Percentiles rank a stretch among this genome's conserved stretches.
These are phyloP conservation scores for Ascomycota sp. DNA, from an alignment of 2,329 filamentous ascomycete species.

Conservation along the genomic window DNA sequence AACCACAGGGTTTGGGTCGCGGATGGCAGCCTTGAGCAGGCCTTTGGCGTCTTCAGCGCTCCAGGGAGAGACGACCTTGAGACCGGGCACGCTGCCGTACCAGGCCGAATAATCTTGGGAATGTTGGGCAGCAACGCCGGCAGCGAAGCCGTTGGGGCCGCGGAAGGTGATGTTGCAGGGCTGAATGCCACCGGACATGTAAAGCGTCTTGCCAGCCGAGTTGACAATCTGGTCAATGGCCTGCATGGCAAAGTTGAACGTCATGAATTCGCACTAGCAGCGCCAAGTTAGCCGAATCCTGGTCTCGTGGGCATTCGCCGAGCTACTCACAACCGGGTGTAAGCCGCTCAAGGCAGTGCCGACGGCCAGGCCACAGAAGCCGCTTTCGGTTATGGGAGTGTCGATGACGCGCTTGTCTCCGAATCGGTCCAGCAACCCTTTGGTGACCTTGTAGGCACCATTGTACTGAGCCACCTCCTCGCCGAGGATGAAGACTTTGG, in stretches of 20 bases:
- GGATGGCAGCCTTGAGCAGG: constrained; percentile 88
- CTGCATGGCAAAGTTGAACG: constrained; percentile 99
- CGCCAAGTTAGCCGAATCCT: too few species aligned
- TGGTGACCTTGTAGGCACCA: constrained; percentile 98
- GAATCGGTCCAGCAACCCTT: constrained; percentile 89
- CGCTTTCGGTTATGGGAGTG: constrained; percentile 92
- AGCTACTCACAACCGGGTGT: constrained; percentile 60
- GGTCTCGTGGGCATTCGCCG: neutral
- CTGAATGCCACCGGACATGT: constrained; percentile 99
- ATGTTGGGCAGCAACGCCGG: constrained; percentile 91
- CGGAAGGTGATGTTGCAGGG: constrained; percentile 99
- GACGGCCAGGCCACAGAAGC: constrained; percentile 81
- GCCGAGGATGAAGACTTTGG: constrained; percentile 86
- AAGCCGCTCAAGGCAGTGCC: constrained; percentile 87
- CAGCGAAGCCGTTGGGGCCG: constrained; percentile 90
- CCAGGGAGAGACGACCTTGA: constrained; percentile 94
- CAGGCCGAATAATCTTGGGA: constrained; percentile 97
- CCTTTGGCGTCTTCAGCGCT: constrained; percentile 96
- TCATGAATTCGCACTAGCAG: constrained; percentile 91
- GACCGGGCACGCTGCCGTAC: constrained; percentile 93
- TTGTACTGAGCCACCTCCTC: constrained; percentile 99
- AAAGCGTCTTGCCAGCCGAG: constrained; percentile 95
- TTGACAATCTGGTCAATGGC: constrained; percentile 99
- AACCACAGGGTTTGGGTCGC: constrained; percentile 91
- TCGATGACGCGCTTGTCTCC: constrained; percentile 95